phyloP scores from a whole-genome alignment of 805 yeast genomes.

The Scheffersomyces spartinae region DNA sequence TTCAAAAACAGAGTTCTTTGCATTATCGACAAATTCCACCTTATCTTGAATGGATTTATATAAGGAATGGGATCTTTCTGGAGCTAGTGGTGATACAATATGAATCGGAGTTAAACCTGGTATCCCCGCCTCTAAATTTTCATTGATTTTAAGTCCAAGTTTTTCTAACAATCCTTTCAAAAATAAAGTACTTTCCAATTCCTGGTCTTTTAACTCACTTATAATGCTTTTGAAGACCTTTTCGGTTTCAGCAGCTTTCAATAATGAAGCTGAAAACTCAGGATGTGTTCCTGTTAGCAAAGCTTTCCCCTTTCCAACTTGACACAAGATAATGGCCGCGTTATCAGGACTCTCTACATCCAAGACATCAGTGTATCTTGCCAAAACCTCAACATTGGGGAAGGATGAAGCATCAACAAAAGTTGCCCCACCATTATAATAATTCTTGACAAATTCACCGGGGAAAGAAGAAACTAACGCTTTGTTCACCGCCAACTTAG shows the following conservation, averaged over 20 bases:
- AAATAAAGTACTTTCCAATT: slow-evolving; percentile 42
- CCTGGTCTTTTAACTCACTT: slow-evolving; percentile 28
- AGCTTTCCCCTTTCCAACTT: slow-evolving; percentile 65
- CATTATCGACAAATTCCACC: slow-evolving; percentile 4
- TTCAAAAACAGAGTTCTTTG: slow-evolving; percentile 19
- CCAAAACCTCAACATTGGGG: slow-evolving; percentile 58
- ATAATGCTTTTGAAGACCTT: slow-evolving; percentile 23
- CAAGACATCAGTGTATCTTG: slow-evolving; percentile 45
- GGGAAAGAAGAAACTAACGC: slow-evolving; percentile 15
- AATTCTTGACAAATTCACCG: slow-evolving; percentile 23
- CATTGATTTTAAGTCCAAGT: slow-evolving; percentile 62
- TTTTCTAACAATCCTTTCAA: slow-evolving; percentile 43
- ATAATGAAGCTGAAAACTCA: slow-evolving; percentile 54
- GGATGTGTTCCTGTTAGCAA: slow-evolving; percentile 83
- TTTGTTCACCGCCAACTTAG: slow-evolving; percentile 28
- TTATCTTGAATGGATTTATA: slow-evolving; percentile 18
- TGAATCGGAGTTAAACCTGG: slow-evolving; percentile 65
- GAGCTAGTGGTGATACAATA: slow-evolving; percentile 31
- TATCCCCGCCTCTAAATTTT: slow-evolving; percentile 27
- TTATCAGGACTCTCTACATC: slow-evolving; percentile 34
- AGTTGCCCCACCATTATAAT: slow-evolving; percentile 85
- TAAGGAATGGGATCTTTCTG: slow-evolving; percentile 15
- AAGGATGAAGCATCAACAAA: slow-evolving; percentile 64
- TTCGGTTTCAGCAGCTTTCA: slow-evolving; percentile 25
- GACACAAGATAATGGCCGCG: slow-evolving; percentile 67